Evolutionary conservation across 2,329 filamentous ascomycete genomes (phyloP).

Genomic region (Alternaria novae-zelandiae): DNA sequence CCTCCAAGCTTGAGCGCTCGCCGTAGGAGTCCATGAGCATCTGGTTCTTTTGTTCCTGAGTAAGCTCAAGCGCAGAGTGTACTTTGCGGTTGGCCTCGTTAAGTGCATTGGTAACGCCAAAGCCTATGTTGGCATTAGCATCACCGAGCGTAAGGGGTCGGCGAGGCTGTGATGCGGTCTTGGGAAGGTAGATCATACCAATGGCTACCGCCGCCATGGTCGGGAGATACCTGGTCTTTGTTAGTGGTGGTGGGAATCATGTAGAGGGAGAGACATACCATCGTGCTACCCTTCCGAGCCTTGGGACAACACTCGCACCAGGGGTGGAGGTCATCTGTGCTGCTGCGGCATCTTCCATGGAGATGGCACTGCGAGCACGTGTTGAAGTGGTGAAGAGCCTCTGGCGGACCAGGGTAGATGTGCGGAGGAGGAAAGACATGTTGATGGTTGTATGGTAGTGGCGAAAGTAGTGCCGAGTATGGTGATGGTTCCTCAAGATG

Average conservation of each 20-base stretch:
- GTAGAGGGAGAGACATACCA: conserved; percentile 28
- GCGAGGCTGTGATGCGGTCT: conserved; percentile 23
- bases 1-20: conserved; percentile 40
- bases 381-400: conserved; percentile 40
- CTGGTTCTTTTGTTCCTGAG: conserved; percentile 41
- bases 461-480: background rate
- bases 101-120: conserved; percentile 39
- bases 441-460: conserved; percentile 15
- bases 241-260: conserved; percentile 3
- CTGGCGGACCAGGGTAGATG: conserved; percentile 30
- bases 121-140: conserved; percentile 43
- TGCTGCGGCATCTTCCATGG: conserved; percentile 30
- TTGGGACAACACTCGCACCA: conserved; percentile 31
- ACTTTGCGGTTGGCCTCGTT: conserved; percentile 39
- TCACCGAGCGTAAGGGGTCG: conserved; percentile 37
- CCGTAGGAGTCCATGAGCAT: conserved; percentile 41
- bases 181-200: conserved; percentile 39
- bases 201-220: conserved; percentile 43
- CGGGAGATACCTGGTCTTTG: conserved; percentile 37
- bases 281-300: conserved; percentile 40
- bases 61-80: conserved; percentile 28
- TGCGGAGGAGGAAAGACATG: conserved; percentile 40
- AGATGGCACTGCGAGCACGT: conserved; percentile 32
- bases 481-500: conserved; percentile 1
- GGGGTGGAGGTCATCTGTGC: conserved; percentile 30